Evolutionary conservation across 352 stramenopile genomes (phyloP).

Genomic region (Pythium coloratum): DNA sequence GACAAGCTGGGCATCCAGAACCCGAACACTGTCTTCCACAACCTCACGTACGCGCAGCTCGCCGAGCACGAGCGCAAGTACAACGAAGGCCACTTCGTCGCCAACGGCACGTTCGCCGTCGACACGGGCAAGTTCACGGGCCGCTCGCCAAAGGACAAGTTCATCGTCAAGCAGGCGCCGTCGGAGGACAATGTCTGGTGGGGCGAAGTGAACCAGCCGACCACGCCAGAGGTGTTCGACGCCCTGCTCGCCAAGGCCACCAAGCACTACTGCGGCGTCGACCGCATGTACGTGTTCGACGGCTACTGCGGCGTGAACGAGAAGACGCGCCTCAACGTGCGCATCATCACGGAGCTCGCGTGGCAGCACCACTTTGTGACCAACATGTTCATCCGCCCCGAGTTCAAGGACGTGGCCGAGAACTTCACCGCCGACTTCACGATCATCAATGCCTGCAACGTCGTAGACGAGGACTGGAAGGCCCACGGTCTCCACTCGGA

Average conservation of each 20-base stretch:
- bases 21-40: slow-evolving; percentile 46
- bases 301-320: slow-evolving; percentile 63
- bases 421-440: slow-evolving; percentile 57
- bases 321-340: slow-evolving; percentile 56
- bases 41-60: slow-evolving; percentile 52
- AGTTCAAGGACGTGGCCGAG: slow-evolving; percentile 50
- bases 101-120: slow-evolving; percentile 64
- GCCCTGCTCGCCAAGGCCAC: slow-evolving; percentile 44
- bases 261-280: slow-evolving; percentile 48
- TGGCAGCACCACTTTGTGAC: slow-evolving; percentile 72
- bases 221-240: slow-evolving; percentile 52
- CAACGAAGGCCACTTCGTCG: slow-evolving; percentile 52
- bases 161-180: slow-evolving; percentile 53
- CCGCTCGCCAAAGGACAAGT: slow-evolving; percentile 64
- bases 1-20: slow-evolving; percentile 46
- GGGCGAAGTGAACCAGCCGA: slow-evolving; percentile 61
- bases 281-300: slow-evolving; percentile 66
- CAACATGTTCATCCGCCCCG: slow-evolving; percentile 71
- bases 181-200: slow-evolving; percentile 54
- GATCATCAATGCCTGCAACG: slow-evolving; percentile 69
- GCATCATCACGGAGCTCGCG: slow-evolving; percentile 57
- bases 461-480: slow-evolving; percentile 58
- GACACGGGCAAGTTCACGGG: slow-evolving; percentile 69
- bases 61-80: slow-evolving; percentile 47
- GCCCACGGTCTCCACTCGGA: slow-evolving; percentile 55